A percentile compares a stretch with the other conserved stretches of the same genome.
These are phyloP conservation scores for Thermomucor indicae-seudaticae DNA, from an alignment of 371 early-diverging fungal species.

Conservation along the genomic window DNA sequence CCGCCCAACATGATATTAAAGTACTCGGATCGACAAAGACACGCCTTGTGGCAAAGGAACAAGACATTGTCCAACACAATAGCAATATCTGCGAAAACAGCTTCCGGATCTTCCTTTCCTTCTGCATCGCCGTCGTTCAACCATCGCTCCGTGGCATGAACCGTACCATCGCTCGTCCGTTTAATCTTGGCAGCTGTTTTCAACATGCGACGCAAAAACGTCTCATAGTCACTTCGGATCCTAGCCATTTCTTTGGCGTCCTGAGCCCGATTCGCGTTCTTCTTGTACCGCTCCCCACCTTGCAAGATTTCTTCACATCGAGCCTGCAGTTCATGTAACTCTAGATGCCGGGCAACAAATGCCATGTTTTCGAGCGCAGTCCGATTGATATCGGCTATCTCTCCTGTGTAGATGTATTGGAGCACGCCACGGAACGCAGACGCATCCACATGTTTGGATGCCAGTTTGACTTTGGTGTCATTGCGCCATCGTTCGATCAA, in stretches of 20 bases:
- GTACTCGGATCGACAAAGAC: slow-evolving; percentile 28
- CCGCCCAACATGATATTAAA: slow-evolving; percentile 31
- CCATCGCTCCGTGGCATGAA: not conserved
- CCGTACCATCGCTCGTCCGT: not conserved
- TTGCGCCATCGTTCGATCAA: slow-evolving; percentile 19
- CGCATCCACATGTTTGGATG: slow-evolving; percentile 19
- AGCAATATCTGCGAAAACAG: slow-evolving; percentile 27
- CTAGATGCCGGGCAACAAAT: slow-evolving; percentile 25
- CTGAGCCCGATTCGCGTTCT: slow-evolving; percentile 12
- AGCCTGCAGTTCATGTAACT: slow-evolving; percentile 13
- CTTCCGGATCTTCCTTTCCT: not conserved
- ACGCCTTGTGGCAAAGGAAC: slow-evolving; percentile 31
- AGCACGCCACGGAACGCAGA: slow-evolving; percentile 24
- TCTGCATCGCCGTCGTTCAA: not conserved
- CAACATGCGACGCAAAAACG: slow-evolving; percentile 18
- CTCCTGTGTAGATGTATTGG: slow-evolving; percentile 33
- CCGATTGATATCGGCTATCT: slow-evolving; percentile 14
- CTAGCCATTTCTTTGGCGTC: slow-evolving; percentile 22
- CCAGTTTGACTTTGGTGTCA: slow-evolving; percentile 12
- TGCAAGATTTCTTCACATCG: slow-evolving; percentile 10
- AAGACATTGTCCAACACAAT: slow-evolving; percentile 21
- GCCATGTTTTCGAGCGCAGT: slow-evolving; percentile 19
- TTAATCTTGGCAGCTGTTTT: slow-evolving; percentile 3
- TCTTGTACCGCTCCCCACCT: not conserved
- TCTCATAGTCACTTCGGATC: slow-evolving; percentile 26